Evolutionary conservation across 495 filamentous ascomycete genomes (phyloP), one percentile per base, ranked within the genome.

Genomic region (Glarea lozoyensis): DNA sequence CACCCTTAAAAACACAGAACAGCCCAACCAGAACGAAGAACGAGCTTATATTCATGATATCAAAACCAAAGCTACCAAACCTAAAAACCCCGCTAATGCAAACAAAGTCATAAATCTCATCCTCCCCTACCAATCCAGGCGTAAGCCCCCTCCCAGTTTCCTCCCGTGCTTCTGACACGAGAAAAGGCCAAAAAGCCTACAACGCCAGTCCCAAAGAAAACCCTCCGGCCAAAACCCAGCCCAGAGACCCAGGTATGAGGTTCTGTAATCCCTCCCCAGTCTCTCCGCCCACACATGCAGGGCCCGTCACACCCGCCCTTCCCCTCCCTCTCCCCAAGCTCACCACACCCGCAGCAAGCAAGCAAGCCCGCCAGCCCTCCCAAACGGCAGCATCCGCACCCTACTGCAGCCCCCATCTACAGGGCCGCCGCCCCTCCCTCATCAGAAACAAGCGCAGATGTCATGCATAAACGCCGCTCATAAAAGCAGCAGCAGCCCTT

Each of bases 361-460:
- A 29, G 25, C 7, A n/a, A n/a, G n/a, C n/a, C n/a, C n/a, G n/a
- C n/a, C n/a, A n/a, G n/a, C n/a, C n/a, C n/a, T n/a, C n/a, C n/a
- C n/a, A n/a, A n/a, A n/a, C n/a, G 25, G 25, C 7, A n/a, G n/a
- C 7, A 37, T 19, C n/a, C 33, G 34, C 22, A n/a, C 43, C 37
- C 43, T 45, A 45, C 30, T 35, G 43, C 43, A 45, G 43, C 29
- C 43, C 43, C 13, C 30, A 30, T 17, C 0, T 11, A 22, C 33
- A 45, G 11, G 10, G 33, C 43, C 19, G 22, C 10, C 7, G 9
- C 10, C 13, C 10, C 15, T 25, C 13, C 23, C 43, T 35, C 25
- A 43, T 40, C 40, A 49, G 30, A 38, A 44, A 36, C 40, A 33
- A 39, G 40, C 38, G 40, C 38, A 33, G 37, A 33, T 42, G 12